A percentile compares a stretch with the other conserved stretches of the same genome.
phyloP scores from a whole-genome alignment of 75 land plant species.

The Pinus taeda region DNA sequence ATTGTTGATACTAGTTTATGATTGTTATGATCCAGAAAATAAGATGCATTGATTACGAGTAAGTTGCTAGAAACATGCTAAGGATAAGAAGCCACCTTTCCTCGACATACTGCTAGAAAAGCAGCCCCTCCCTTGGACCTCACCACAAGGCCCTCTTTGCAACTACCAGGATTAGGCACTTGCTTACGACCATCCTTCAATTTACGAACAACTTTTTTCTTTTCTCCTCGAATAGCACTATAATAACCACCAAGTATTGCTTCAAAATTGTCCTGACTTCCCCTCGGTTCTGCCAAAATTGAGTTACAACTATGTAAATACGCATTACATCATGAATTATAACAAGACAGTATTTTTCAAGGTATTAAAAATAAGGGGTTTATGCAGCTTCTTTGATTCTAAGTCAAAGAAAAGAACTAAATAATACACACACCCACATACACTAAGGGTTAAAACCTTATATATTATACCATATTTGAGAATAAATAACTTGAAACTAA shows the following conservation, averaged over 20 bases:
- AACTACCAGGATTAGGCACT: conserved; percentile 2
- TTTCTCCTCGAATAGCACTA: conserved; percentile 31
- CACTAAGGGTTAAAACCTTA: too few species aligned
- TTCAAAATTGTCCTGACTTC: conserved; percentile 76
- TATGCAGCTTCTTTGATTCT: too few species aligned
- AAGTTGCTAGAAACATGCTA: neutral
- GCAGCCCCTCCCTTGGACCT: conserved; percentile 65
- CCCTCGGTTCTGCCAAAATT: conserved; percentile 73
- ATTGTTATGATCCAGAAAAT: too few species aligned
- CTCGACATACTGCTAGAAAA: conserved; percentile 93
- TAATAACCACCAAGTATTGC: conserved; percentile 67
- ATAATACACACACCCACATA: too few species aligned
- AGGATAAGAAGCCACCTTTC: conserved; percentile 62
- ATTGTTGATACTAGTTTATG: too few species aligned
- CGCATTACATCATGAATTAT: neutral
- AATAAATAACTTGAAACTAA: neutral
- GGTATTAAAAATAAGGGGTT: too few species aligned
- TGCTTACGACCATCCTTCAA: conserved; percentile 30
- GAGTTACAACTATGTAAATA: neutral
- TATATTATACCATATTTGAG: neutral
- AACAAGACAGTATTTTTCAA: too few species aligned
- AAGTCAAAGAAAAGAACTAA: too few species aligned
- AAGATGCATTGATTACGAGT: neutral
- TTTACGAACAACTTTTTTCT: conserved; percentile 24
- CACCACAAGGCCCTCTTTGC: conserved; percentile 8